Percentiles rank a stretch among this genome's conserved stretches.
These are phyloP conservation scores for Leccinum pellstonianum DNA, from an alignment of 768 basidiomycete species.

Conservation along the genomic window DNA sequence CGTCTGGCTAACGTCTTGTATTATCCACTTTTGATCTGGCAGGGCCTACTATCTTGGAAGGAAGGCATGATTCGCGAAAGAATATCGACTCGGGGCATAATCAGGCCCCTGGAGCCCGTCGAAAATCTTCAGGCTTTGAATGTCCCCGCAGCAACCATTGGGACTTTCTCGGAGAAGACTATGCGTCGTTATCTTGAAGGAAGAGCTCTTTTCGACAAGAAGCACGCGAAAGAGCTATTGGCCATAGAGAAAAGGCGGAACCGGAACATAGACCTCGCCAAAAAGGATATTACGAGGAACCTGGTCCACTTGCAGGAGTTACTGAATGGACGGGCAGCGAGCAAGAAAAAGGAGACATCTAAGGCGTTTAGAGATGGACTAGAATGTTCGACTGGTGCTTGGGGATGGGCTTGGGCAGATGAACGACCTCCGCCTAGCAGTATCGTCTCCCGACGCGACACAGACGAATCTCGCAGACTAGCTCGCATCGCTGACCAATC, in stretches of 20 bases:
- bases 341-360: slow-evolving; percentile 20
- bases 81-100: slow-evolving; percentile 75
- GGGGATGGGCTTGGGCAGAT: slow-evolving; percentile 84
- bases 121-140: slow-evolving; percentile 62
- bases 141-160: slow-evolving; percentile 65
- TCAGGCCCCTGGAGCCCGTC: slow-evolving; percentile 74
- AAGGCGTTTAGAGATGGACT: slow-evolving; percentile 29
- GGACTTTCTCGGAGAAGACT: slow-evolving; percentile 70
- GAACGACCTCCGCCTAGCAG: slow-evolving; percentile 91
- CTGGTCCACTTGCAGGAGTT: slow-evolving; percentile 43
- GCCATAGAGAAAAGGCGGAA: slow-evolving; percentile 65
- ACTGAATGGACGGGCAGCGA: slow-evolving; percentile 19
- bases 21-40: slow-evolving; percentile 1
- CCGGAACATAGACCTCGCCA: slow-evolving; percentile 62
- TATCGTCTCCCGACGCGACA: slow-evolving; percentile 87
- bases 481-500: slow-evolving; percentile 73
- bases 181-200: slow-evolving; percentile 76
- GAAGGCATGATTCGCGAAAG: slow-evolving; percentile 89
- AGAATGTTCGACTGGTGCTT: slow-evolving; percentile 51
- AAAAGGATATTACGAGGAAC: slow-evolving; percentile 57
- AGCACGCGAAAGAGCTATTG: slow-evolving; percentile 57
- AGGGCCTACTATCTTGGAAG: slow-evolving; percentile 40
- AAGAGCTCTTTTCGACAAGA: slow-evolving; percentile 58
- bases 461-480: slow-evolving; percentile 69
- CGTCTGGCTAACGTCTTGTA: slow-evolving; percentile 2